Base-by-base conservation (phyloP, 768 basidiomycete species). In the Pisolithus sp. region DNA sequence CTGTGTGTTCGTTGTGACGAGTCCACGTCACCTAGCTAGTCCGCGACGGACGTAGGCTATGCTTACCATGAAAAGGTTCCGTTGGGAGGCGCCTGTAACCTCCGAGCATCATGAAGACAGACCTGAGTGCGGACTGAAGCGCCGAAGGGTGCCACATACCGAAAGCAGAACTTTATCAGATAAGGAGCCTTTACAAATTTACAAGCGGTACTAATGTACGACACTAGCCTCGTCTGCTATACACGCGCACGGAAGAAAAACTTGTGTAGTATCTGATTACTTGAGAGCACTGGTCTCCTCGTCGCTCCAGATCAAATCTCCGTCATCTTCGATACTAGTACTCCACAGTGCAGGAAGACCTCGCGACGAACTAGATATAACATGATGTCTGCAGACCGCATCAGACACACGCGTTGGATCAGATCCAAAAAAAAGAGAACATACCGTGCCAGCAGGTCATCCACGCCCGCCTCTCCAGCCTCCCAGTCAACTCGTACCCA, bases 401-500 rank as follows among this genome's bases (percentile, higher is more conserved):
- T 36, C 31, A 47, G 46, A 20, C 4, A 36, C 34, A 15, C 1
- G 31, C 26, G 4, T 10, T 18, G 13, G 46, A 36, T 18, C 12
- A 8, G 13, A 36, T 20, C 31, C 8, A 20, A 13, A n/a, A 9
- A 13, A 5, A 5, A 8, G n/a, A 6, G 30, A 21, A 38, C 30
- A 43, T 49, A 85, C 83, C 73, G 77, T 62, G 74, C 71, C 17
- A 87, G 69, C 8, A 84, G 68, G 49, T 83, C 82, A 52, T 85
- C 81, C 1, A 87, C 60, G 26, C 79, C 82, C 21, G 73, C 73
- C 37, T 70, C 61, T n/a, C 79, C 80, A 1, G 82, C 83, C 62
- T 85, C 85, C 86, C 85, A 87, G 61, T 89, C 86, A 10, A 47
- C 46, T 23, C 89, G 76, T 8, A 92, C 85, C 89, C 89, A 92